A percentile compares a stretch with the other conserved stretches of the same genome.
Evolutionary conservation across 768 basidiomycete genomes (phyloP).

Genomic region (Tricholoma furcatifolium): DNA sequence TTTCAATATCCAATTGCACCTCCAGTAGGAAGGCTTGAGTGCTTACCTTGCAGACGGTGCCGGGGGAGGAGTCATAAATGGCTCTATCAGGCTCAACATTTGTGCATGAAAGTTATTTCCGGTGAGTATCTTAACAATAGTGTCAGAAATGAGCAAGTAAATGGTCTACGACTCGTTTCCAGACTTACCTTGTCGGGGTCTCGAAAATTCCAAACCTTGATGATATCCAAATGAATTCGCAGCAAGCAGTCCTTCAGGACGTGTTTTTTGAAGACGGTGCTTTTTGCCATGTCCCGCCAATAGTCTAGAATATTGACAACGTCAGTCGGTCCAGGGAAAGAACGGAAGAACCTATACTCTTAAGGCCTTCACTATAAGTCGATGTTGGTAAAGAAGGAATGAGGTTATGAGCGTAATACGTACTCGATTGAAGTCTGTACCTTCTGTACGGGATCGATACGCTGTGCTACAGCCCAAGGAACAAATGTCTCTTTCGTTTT

Average conservation of each 20-base stretch:
- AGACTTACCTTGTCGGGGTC: background rate
- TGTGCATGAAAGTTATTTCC: background rate
- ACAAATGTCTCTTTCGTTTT: background rate
- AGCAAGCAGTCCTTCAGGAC: slow-evolving; percentile 1
- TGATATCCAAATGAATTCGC: slow-evolving; percentile 1
- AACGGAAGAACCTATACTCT: background rate
- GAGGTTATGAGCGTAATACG: background rate
- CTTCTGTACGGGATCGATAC: background rate
- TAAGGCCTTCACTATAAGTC: background rate
- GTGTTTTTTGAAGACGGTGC: slow-evolving; percentile 1
- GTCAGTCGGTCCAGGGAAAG: background rate
- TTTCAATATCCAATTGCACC: background rate
- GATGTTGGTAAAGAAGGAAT: background rate
- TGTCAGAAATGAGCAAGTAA: background rate
- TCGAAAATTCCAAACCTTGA: slow-evolving; percentile 3
- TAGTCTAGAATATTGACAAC: background rate
- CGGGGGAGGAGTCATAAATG: no score
- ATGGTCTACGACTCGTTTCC: no score
- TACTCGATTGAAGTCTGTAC: background rate
- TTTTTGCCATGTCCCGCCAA: slow-evolving; percentile 3
- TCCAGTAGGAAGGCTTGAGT: no score
- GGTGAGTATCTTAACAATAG: background rate
- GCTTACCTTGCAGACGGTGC: no score
- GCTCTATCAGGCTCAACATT: background rate
- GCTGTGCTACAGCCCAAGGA: background rate